Conservation (phyloP, 495 filamentous ascomycete genomes). For the Aspergillus egyptiacus region DNA sequence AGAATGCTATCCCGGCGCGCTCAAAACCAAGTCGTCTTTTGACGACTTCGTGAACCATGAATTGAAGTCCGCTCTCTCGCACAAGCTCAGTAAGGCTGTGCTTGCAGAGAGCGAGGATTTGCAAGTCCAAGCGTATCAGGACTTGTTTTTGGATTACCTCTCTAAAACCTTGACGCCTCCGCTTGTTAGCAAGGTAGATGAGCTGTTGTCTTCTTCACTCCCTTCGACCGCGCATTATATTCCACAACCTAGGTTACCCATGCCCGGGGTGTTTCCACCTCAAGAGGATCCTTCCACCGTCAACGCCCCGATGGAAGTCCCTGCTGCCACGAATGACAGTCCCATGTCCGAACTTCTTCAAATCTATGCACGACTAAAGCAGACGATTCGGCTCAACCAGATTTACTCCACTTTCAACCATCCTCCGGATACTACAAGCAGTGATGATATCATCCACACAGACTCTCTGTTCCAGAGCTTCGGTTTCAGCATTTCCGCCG, state of each 20-base stretch:
- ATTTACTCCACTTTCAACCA: conserved; percentile 49
- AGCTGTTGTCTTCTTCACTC: conserved; percentile 32
- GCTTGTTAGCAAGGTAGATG: conserved; percentile 53
- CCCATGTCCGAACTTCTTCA: conserved; percentile 65
- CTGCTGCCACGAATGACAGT: conserved; percentile 33
- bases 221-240: conserved; percentile 27
- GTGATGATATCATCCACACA: conserved; percentile 52
- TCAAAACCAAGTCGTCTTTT: conserved; percentile 55
- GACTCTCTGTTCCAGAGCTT: conserved; percentile 68
- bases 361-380: conserved; percentile 73
- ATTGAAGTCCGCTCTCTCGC: conserved; percentile 28
- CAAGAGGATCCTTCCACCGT: conserved; percentile 30
- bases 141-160: conserved; percentile 60
- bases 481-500: conserved; percentile 81
- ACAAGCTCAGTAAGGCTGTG: conserved; percentile 31
- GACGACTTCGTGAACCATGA: conserved; percentile 45
- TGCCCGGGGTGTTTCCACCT: conserved; percentile 43
- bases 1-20: conserved; percentile 64
- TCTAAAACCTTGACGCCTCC: conserved; percentile 53
- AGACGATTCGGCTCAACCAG: conserved; percentile 68
- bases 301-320: conserved; percentile 31
- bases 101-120: conserved; percentile 39
- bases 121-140: conserved; percentile 40
- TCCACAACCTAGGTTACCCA: conserved; percentile 32
- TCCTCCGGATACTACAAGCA: conserved; percentile 29